Percentiles rank a stretch among this genome's conserved stretches.
These are phyloP conservation scores for Diaporthe citriasiana DNA, from an alignment of 2,329 filamentous ascomycete genomes.

Conservation along the genomic window DNA sequence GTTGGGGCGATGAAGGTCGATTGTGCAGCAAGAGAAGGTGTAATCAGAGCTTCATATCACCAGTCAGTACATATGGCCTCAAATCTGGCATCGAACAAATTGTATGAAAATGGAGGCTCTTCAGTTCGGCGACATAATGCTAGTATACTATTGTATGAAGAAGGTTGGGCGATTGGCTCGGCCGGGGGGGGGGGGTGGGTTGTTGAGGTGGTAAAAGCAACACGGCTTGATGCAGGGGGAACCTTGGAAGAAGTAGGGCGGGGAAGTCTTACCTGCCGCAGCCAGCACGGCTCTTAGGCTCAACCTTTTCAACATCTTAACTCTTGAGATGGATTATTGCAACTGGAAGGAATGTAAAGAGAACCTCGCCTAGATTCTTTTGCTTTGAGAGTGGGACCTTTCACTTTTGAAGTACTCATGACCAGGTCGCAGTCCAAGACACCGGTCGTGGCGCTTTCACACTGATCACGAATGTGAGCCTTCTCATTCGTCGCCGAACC, in stretches of 20 bases:
- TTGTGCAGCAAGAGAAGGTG: constrained; percentile 33
- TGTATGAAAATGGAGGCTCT: neutral
- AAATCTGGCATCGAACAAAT: neutral
- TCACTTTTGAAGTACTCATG: constrained; percentile 13
- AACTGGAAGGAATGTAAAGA: neutral
- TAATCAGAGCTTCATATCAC: neutral
- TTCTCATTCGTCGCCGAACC: constrained; percentile 37
- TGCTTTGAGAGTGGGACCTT: constrained; percentile 3
- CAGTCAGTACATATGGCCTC: neutral
- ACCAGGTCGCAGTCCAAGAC: neutral
- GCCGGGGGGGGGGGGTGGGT: neutral
- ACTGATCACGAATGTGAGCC: constrained; percentile 29
- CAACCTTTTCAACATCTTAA: constrained; percentile 14
- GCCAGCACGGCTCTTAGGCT: constrained; percentile 36
- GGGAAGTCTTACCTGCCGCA: constrained; percentile 28
- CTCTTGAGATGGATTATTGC: neutral
- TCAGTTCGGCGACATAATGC: no score
- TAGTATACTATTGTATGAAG: no score
- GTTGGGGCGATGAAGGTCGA: constrained; percentile 58
- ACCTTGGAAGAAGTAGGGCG: neutral
- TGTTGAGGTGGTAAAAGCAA: no score
- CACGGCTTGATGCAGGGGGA: neutral
- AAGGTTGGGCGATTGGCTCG: neutral
- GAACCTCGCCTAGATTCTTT: neutral
- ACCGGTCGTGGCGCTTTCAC: constrained; percentile 15